phyloP scores from a whole-genome alignment of 768 basidiomycete species.

The Asterophora parasitica region DNA sequence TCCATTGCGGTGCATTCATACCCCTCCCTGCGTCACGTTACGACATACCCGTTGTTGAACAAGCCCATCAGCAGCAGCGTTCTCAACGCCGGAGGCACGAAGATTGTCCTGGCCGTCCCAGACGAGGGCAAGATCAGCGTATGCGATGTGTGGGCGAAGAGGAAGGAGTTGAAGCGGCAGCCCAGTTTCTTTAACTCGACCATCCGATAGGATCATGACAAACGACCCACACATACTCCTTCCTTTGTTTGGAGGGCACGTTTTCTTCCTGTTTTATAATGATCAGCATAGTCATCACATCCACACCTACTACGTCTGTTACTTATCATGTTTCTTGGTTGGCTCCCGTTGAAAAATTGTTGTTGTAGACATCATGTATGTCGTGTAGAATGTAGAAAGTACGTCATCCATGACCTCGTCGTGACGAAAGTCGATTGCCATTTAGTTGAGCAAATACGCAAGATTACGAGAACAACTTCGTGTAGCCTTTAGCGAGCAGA shows the following conservation, averaged over 20 bases:
- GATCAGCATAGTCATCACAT: not conserved
- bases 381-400: not conserved
- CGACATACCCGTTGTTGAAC: conserved; percentile 32
- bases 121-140: conserved; percentile 64
- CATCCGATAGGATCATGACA: conserved; percentile 23
- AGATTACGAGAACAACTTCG: too few species aligned
- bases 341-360: not conserved
- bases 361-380: not conserved
- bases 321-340: conserved; percentile 1
- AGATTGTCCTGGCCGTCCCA: conserved; percentile 54
- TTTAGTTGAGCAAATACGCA: too few species aligned
- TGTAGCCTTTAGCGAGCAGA: too few species aligned
- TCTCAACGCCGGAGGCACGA: conserved; percentile 46
- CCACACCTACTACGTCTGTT: not conserved
- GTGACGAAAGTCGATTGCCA: too few species aligned
- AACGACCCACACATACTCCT: not conserved
- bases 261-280: not conserved
- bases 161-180: conserved; percentile 31
- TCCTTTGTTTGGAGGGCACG: conserved; percentile 3
- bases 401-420: too few species aligned
- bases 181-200: conserved; percentile 27
- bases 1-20: conserved; percentile 50
- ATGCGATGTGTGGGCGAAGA: conserved; percentile 52
- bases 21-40: conserved; percentile 56
- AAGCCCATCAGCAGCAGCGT: conserved; percentile 59